Evolutionary conservation across 768 basidiomycete genomes (phyloP).

Genomic region (Serendipita vermifera): DNA sequence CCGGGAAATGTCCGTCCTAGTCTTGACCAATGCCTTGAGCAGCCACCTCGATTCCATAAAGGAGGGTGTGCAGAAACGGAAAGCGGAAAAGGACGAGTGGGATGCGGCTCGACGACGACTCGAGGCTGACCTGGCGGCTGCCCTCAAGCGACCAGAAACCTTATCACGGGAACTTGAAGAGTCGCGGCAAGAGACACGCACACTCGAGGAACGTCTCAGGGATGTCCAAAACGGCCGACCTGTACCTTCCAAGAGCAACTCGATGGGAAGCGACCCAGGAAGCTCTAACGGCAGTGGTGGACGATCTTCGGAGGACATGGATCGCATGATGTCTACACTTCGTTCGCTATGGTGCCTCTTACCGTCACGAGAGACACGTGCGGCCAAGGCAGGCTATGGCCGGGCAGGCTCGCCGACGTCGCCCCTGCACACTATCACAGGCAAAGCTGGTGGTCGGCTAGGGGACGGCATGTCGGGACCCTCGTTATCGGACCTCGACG

Average conservation of each 20-base stretch:
- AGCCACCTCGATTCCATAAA: conserved; percentile 41
- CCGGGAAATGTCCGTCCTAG: conserved; percentile 37
- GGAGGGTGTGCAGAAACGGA: conserved; percentile 31
- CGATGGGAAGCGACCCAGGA: background rate
- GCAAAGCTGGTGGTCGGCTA: no score
- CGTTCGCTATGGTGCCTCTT: conserved; percentile 67
- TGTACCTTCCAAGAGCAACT: conserved; percentile 3
- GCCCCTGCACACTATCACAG: conserved; percentile 30
- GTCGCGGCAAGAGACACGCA: conserved; percentile 38
- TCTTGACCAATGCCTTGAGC: conserved; percentile 36
- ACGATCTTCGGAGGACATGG: conserved; percentile 32
- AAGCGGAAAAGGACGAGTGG: conserved; percentile 36
- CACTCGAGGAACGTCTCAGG: conserved; percentile 31
- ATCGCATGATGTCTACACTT: conserved; percentile 47
- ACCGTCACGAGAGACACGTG: conserved; percentile 74
- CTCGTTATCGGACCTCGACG: conserved; percentile 73
- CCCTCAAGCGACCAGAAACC: conserved; percentile 35
- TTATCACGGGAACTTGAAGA: conserved; percentile 43
- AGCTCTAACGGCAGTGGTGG: conserved; percentile 11
- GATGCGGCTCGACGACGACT: conserved; percentile 20
- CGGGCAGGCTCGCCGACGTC: conserved; percentile 20
- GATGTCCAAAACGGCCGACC: conserved; percentile 15
- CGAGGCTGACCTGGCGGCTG: conserved; percentile 29
- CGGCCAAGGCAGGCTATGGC: conserved; percentile 37
- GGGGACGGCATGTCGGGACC: conserved; percentile 13